Base-by-base conservation (phyloP, 305 asterid genomes). In the Plantago coronopus region DNA sequence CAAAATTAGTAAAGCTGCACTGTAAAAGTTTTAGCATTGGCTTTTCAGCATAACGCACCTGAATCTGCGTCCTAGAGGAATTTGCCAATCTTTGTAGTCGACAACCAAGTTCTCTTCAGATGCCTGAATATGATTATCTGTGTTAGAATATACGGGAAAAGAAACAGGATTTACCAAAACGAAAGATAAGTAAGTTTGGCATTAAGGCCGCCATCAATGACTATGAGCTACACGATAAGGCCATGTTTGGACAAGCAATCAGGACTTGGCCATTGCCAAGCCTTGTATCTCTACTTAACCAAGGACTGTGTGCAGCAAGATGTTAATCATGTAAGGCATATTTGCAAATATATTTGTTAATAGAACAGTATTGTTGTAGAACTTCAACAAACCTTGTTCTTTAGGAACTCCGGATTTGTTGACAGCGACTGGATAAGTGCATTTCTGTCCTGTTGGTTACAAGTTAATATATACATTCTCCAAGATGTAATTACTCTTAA, bases 11-110 rank as follows among this genome's bases (percentile, higher is more conserved):
- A 20, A 13, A 50, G 27, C 21, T 2, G 8, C 5, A 29, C 12
- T 44, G 23, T n/a, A 25, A 61, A 51, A 51, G 45, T 16, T 38
- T 54, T 54, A 19, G 20, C 38, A 54, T 27, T 51, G 68, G 70
- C 43, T 51, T 38, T 65, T 15, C 17, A 46, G n/a, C n/a, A n/a
- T n/a, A 19, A 65, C 81, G 51, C 50, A 88, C 98, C 98, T 86
- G 84, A 91, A 91, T 73, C 98, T 81, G 74, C 98, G 96, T 59
- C 98, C 96, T 54, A 91, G 80, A 59, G 96, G 98, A 69, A 88
- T 82, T 79, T 91, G 98, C 98, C 98, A 91, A 65, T 91, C 98
- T 80, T 88, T 91, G 85, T 86, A 91, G 77, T 91, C 98, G 57
- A 91, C 90, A 64, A 91, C 98, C 86, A 64, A 25, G 73, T 78